Conservation (phyloP, 2,329 filamentous ascomycete genomes). For the Trichothecium sympodiale region DNA sequence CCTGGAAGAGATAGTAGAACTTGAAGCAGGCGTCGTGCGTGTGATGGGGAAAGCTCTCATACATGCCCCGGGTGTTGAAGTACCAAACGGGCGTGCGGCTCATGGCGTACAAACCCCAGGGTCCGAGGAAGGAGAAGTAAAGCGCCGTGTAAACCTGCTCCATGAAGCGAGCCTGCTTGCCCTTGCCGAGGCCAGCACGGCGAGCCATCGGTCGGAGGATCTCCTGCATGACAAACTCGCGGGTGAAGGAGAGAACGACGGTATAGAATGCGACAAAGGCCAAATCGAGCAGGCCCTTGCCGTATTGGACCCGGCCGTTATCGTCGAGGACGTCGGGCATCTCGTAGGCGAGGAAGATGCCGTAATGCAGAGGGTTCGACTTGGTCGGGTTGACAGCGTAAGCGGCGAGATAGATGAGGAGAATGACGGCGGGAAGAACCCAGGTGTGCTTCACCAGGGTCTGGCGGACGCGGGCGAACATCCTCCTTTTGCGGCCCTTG, state of each 20-base stretch:
- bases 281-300: conserved; percentile 78
- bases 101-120: conserved; percentile 85
- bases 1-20: conserved; percentile 91
- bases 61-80: conserved; percentile 87
- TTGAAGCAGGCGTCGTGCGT: conserved; percentile 76
- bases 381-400: conserved; percentile 68
- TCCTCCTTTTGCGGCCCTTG: conserved; percentile 10
- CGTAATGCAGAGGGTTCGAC: conserved; percentile 67
- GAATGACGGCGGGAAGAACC: conserved; percentile 56
- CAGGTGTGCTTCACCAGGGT: conserved; percentile 51
- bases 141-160: conserved; percentile 91
- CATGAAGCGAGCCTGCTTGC: conserved; percentile 87
- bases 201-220: conserved; percentile 67
- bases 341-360: conserved; percentile 84
- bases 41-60: conserved; percentile 75
- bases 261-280: conserved; percentile 85
- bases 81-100: conserved; percentile 86
- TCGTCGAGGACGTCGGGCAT: conserved; percentile 35
- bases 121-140: conserved; percentile 77
- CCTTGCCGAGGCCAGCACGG: conserved; percentile 57
- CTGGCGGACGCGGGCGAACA: conserved; percentile 36
- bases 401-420: conserved; percentile 49
- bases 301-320: conserved; percentile 55
- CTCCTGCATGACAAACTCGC: conserved; percentile 93
- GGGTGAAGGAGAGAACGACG: conserved; percentile 80